phyloP scores from a whole-genome alignment of 768 basidiomycete genomes.

The Boletus insuetus region DNA sequence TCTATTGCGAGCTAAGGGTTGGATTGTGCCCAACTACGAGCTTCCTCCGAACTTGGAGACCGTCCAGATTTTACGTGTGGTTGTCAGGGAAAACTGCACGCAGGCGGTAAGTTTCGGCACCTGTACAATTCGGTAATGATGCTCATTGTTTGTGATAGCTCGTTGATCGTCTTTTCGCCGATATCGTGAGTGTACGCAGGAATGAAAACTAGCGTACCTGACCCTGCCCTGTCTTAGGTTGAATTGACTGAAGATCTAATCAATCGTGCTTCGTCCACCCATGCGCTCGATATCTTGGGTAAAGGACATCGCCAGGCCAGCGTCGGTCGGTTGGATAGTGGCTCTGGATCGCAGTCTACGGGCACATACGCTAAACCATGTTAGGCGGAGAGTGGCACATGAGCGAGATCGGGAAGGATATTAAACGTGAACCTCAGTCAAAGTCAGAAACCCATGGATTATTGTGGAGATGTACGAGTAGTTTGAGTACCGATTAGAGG shows the following conservation, averaged over 20 bases:
- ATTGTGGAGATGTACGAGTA: background rate
- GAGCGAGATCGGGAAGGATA: background rate
- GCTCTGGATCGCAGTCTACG: constrained; percentile 44
- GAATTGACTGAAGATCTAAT: constrained; percentile 61
- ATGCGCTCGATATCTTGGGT: constrained; percentile 49
- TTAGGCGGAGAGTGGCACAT: constrained; percentile 28
- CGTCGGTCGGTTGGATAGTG: constrained; percentile 47
- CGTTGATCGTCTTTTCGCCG: constrained; percentile 60
- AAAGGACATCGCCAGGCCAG: constrained; percentile 27
- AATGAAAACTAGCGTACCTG: background rate
- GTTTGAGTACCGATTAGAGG: background rate
- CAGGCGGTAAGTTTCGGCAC: constrained; percentile 41
- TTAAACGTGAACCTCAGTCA: background rate
- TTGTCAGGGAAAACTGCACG: constrained; percentile 54
- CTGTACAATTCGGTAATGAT: constrained; percentile 21
- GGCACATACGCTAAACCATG: constrained; percentile 73
- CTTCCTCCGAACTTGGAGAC: constrained; percentile 50
- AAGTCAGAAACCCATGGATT: too few species aligned
- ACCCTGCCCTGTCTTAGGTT: constrained; percentile 37
- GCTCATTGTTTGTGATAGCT: constrained; percentile 40
- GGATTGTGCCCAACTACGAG: constrained; percentile 63
- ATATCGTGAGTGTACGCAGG: constrained; percentile 51
- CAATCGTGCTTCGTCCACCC: constrained; percentile 43
- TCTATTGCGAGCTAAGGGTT: constrained; percentile 45
- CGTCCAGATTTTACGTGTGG: constrained; percentile 60